These are phyloP conservation scores for Puccinia brachypodii DNA, from an alignment of 1,284 basidiomycete species.

Conservation along the genomic window DNA sequence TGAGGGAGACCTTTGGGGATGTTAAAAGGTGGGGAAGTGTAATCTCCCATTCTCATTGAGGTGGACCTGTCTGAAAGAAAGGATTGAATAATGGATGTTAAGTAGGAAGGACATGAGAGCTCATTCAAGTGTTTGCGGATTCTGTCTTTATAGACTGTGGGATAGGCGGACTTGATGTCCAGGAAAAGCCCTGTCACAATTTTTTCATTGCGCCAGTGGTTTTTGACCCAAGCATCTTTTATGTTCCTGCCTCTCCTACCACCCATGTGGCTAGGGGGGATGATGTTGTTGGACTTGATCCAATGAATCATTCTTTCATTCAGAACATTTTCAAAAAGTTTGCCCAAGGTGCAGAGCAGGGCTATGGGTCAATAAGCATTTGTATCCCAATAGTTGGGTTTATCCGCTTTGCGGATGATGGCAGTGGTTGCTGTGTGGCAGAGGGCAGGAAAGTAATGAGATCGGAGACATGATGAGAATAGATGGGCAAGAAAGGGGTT, in stretches of 20 bases:
- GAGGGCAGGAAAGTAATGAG: not conserved
- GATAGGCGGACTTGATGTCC: conserved; percentile 31
- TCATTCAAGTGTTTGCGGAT: not conserved
- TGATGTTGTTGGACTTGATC: not conserved
- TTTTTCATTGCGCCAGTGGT: conserved; percentile 6
- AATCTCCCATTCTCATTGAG: not conserved
- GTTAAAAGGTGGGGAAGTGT: not conserved
- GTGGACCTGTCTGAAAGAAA: not conserved
- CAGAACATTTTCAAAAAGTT: conserved; percentile 25
- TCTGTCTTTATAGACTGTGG: not conserved
- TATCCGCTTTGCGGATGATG: conserved; percentile 14
- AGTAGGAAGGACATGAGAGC: not conserved
- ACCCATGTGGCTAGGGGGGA: not conserved
- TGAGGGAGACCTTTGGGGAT: not conserved
- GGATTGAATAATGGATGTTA: not conserved
- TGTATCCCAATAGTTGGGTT: not conserved
- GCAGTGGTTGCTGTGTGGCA: conserved; percentile 13
- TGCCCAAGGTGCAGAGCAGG: not conserved
- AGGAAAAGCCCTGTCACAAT: conserved; percentile 11
- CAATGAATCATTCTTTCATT: conserved; percentile 7
- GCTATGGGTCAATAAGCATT: conserved; percentile 21
- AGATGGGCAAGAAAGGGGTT: conserved; percentile 6
- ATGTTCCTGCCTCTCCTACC: not conserved
- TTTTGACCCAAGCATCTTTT: not conserved
- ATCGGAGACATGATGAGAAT: not conserved